These are phyloP conservation scores for Musa troglodytarum DNA, from an alignment of 176 grass and related monocot genomes.

Conservation along the genomic window DNA sequence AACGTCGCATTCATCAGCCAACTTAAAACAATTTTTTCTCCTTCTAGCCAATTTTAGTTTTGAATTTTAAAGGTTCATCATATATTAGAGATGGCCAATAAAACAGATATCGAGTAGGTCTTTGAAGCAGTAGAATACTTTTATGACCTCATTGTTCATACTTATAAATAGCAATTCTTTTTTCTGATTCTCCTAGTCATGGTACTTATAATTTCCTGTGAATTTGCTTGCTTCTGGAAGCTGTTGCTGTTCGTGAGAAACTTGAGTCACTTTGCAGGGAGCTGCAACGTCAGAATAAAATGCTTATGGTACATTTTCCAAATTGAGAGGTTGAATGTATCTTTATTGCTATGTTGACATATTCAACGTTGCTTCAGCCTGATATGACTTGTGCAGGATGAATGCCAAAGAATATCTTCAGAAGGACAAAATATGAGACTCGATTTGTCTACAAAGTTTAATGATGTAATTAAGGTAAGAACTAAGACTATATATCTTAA, in stretches of 20 bases:
- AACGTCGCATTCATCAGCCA: too few relatives aligned
- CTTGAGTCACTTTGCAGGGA: slow-evolving; percentile 94
- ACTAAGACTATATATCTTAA: not conserved
- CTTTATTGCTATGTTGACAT: not conserved
- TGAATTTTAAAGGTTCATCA: too few relatives aligned
- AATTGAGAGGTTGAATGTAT: slow-evolving; percentile 11
- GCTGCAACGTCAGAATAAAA: slow-evolving; percentile 93
- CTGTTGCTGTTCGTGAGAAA: slow-evolving; percentile 71
- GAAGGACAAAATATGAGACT: slow-evolving; percentile 85
- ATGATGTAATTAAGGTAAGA: slow-evolving; percentile 81
- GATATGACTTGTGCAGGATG: slow-evolving; percentile 54
- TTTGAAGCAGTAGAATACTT: too few relatives aligned
- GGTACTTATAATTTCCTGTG: not conserved
- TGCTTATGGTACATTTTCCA: slow-evolving; percentile 55
- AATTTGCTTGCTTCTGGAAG: slow-evolving; percentile 36
- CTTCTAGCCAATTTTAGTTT: too few relatives aligned
- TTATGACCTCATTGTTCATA: too few relatives aligned
- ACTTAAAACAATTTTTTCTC: too few relatives aligned
- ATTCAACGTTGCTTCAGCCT: not conserved
- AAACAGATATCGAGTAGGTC: too few relatives aligned
- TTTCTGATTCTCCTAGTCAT: slow-evolving; percentile 11
- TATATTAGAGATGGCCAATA: too few relatives aligned
- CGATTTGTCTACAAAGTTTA: slow-evolving; percentile 78
- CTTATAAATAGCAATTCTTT: too few relatives aligned
- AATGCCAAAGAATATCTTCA: slow-evolving; percentile 71